Conservation (phyloP, 768 basidiomycete species). For the Flagelloscypha sp. region DNA sequence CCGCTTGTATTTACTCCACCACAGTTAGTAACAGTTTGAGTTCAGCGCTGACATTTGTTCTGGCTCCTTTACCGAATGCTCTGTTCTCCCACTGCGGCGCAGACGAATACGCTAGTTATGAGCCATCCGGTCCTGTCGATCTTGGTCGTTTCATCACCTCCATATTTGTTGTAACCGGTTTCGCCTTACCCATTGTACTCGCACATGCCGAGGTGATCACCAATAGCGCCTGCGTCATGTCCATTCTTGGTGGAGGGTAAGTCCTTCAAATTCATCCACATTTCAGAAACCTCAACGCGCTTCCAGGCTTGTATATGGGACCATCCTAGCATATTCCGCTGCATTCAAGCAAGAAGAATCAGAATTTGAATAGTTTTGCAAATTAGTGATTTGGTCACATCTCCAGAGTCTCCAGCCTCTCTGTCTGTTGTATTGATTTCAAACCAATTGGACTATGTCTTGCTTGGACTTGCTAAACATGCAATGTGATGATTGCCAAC, state of each 20-base stretch:
- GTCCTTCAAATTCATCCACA: slow-evolving; percentile 20
- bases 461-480: not conserved
- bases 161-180: slow-evolving; percentile 84
- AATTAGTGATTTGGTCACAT: not conserved
- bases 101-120: slow-evolving; percentile 83
- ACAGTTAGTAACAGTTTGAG: slow-evolving; percentile 1
- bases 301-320: slow-evolving; percentile 74
- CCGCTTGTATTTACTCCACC: slow-evolving; percentile 1
- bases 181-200: slow-evolving; percentile 85
- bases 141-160: slow-evolving; percentile 93
- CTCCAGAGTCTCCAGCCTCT: not conserved
- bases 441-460: slow-evolving; percentile 3
- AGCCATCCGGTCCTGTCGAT: slow-evolving; percentile 65
- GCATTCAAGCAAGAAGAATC: slow-evolving; percentile 75
- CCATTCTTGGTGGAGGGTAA: slow-evolving; percentile 86
- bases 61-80: slow-evolving; percentile 93
- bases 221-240: slow-evolving; percentile 84
- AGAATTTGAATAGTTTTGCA: slow-evolving; percentile 54
- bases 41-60: slow-evolving; percentile 84
- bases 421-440: slow-evolving; percentile 3
- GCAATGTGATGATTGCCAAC: slow-evolving; percentile 1
- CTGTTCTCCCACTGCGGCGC: slow-evolving; percentile 87
- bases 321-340: slow-evolving; percentile 81
- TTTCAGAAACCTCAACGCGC: slow-evolving; percentile 4
- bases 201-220: slow-evolving; percentile 87